Conservation (phyloP, 345 rosid species). For the Camelina hispida region DNA sequence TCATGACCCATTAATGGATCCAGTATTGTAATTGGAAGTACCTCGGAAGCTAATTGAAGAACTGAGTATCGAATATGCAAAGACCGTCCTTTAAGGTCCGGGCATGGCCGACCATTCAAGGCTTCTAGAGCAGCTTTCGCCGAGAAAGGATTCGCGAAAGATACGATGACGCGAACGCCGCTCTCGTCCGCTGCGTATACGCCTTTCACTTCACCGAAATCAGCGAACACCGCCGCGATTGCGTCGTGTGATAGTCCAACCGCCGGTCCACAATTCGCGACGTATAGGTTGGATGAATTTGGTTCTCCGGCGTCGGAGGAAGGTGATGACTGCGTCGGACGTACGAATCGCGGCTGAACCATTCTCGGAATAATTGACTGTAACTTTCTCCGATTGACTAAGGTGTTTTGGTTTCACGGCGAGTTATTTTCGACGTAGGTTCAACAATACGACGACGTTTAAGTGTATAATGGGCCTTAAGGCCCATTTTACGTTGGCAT, state of each 20-base stretch:
- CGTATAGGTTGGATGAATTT: conserved; percentile 62
- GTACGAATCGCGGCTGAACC: conserved; percentile 65
- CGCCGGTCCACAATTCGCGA: conserved; percentile 94
- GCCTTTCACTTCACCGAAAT: conserved; percentile 71
- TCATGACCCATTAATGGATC: neutral
- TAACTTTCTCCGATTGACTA: conserved; percentile 7
- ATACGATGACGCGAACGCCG: conserved; percentile 83
- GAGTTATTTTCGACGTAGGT: conserved; percentile 6
- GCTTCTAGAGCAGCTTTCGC: conserved; percentile 71
- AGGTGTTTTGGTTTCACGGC: conserved; percentile 23
- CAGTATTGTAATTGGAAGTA: conserved; percentile 16
- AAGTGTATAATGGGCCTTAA: neutral
- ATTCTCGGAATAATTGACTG: conserved; percentile 20
- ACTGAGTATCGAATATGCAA: conserved; percentile 79
- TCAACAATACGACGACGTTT: neutral
- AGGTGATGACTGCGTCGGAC: conserved; percentile 47
- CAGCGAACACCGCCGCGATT: conserved; percentile 60
- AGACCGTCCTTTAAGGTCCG: conserved; percentile 65
- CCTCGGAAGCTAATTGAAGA: conserved; percentile 58
- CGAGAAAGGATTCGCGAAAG: conserved; percentile 50
- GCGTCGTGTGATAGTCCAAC: conserved; percentile 69
- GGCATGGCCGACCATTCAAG: conserved; percentile 60
- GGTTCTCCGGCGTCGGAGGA: conserved; percentile 25
- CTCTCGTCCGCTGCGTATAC: conserved; percentile 86
- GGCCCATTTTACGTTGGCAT: neutral